Evolutionary conservation across 83 land plant genomes (phyloP), one percentile per base, ranked within the genome.

Genomic region (Diphasiastrum complanatum): DNA sequence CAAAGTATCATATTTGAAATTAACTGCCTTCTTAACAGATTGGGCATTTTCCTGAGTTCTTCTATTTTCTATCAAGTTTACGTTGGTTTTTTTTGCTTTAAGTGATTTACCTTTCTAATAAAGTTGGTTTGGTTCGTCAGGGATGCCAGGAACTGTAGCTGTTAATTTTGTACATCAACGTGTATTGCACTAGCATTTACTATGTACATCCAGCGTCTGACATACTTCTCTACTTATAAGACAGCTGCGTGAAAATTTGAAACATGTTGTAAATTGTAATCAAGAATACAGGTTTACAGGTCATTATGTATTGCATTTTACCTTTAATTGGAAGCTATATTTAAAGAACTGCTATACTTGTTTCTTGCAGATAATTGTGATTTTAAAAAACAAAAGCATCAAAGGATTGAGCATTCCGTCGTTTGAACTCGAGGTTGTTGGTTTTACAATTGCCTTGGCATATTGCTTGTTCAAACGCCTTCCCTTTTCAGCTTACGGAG

Each of bases 401-500:
- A 63, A 74, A 47, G 99, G 99, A 16, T 78, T 93, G 41, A 93
- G 99, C 67, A 80, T 78, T 32, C 46, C 77, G 19, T 57, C 93
- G 22, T 92, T 92, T 73, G 99, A 93, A 68, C 78, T 93, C 50
- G 99, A 93, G 63, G 93, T 89, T 4, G 89, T 90, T 25, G 99
- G 97, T 2, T 84, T 78, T 69, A 93, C 99, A 0, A 84, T 93
- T 70, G 81, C 97, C 29, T 48, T 93, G 70, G 88, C 97, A 19
- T 93, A 93, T 74, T 93, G 97, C 68, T 60, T 89, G 41, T 85
- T 83, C 63, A 85, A 89, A 63, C 75, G 75, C 35, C 78, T 93
- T 34, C 88, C 96, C 0, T 89, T 93, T 68, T 93, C 97, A 48
- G 96, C 99, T 16, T 93, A 83, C 67, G 99, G 99, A 28, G 99